These are phyloP conservation scores for Cyclotella atomus DNA, from an alignment of 108 stramenopile species.

Conservation along the genomic window DNA sequence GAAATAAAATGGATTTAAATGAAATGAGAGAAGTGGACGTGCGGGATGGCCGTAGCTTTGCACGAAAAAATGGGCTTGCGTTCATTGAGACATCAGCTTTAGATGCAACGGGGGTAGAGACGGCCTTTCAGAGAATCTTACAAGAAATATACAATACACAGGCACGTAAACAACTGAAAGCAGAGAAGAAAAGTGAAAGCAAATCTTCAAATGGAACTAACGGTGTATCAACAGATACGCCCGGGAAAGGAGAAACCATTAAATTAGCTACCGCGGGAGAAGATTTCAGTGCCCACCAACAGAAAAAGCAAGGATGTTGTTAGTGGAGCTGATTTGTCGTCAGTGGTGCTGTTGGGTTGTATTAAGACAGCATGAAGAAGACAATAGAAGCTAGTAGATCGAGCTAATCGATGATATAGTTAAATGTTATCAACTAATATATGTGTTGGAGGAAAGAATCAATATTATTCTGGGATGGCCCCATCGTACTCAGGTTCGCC, in stretches of 20 bases:
- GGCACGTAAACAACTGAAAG: not conserved
- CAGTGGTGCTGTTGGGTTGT: not conserved
- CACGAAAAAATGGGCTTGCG: constrained; percentile 68
- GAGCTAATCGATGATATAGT: no score
- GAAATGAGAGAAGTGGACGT: constrained; percentile 57
- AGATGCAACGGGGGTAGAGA: constrained; percentile 95
- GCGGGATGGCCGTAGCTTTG: constrained; percentile 54
- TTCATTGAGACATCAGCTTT: constrained; percentile 96
- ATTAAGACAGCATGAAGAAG: not conserved
- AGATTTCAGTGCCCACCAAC: not conserved
- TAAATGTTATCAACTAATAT: no score
- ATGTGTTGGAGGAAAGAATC: no score
- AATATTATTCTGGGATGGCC: not conserved
- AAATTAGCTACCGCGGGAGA: not conserved
- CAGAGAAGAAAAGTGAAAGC: not conserved
- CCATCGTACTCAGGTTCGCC: constrained; percentile 78
- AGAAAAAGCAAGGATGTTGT: not conserved
- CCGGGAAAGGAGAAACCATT: not conserved
- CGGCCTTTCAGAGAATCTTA: constrained; percentile 94
- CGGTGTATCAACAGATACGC: not conserved
- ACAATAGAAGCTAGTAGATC: no score
- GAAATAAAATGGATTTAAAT: constrained; percentile 60
- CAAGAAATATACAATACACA: constrained; percentile 4
- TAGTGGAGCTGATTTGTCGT: not conserved
- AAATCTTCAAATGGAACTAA: not conserved